Evolutionary conservation across 495 filamentous ascomycete genomes (phyloP), one percentile per base, ranked within the genome.

Genomic region (Penicillium ochrochloron): DNA sequence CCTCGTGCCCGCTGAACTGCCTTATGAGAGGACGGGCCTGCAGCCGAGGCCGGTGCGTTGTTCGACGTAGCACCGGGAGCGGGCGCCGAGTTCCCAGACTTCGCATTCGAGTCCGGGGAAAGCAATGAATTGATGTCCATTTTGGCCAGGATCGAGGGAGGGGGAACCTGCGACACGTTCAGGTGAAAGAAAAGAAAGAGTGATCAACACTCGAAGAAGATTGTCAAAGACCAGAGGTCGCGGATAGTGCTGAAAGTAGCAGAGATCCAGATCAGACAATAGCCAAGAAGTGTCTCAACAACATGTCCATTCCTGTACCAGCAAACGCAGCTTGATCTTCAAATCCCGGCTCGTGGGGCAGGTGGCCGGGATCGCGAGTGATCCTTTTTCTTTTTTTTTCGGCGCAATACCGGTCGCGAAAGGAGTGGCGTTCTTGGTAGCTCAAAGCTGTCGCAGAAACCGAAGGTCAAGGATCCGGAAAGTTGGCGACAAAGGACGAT

Each of bases 71-170:
- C 65, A 66, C 70, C 65, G 63, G 70, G 65, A 70, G 75, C 65
- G 72, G 80, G 74, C 61, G 82, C 75, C 46, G 74, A 79, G 65
- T 67, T 76, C 64, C 80, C 79, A 69, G 70, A 72, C 67, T 81
- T 73, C 25, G 79, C 76, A 68, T 88, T 82, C 59, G 86, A 83
- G 59, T 90, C 86, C 74, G 89, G 87, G 63, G 89, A 90, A 64
- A 92, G 84, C 51, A 92, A 83, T 33, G 85, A 88, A 77, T 82
- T 88, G 80, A 92, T 92, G 69, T 92, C 88, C 89, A 92, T 91
- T 55, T 70, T 78, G 60, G 34, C 5, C 52, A n/a, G 37, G 46
- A 35, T 57, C 41, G 56, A 42, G 23, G 56, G 19, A 6, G 33
- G 23, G 33, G 46, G 52, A 53, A 37, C 25, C 53, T 37, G 53